Percentiles rank a stretch among this genome's conserved stretches.
These are phyloP conservation scores for Boletus pseudo-olivaceus DNA, from an alignment of 768 basidiomycete species.

Conservation along the genomic window DNA sequence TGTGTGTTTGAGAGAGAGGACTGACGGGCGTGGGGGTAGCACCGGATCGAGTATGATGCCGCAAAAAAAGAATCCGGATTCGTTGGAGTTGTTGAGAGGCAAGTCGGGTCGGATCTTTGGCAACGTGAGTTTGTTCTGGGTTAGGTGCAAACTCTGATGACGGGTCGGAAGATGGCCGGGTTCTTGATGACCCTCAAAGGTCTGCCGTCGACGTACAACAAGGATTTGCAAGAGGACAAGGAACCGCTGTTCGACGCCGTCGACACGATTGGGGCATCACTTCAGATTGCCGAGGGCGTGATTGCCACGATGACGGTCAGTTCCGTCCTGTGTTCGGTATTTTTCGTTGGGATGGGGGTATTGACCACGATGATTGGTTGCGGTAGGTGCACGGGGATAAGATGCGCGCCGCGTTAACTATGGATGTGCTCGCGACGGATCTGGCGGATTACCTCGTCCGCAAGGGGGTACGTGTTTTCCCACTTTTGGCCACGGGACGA, in stretches of 20 bases:
- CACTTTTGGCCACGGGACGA: not conserved
- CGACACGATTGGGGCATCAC: constrained; percentile 81
- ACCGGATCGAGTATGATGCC: constrained; percentile 99
- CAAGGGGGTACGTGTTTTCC: constrained; percentile 73
- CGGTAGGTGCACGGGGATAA: constrained; percentile 79
- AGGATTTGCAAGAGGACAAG: constrained; percentile 98
- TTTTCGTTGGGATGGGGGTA: not conserved
- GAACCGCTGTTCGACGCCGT: constrained; percentile 95
- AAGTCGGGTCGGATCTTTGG: constrained; percentile 95
- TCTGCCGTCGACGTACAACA: constrained; percentile 98
- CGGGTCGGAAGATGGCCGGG: constrained; percentile 67
- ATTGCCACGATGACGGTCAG: constrained; percentile 83
- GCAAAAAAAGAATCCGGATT: constrained; percentile 99
- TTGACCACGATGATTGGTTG: not conserved
- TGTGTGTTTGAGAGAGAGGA: not conserved
- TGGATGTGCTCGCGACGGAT: constrained; percentile 99
- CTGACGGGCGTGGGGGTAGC: constrained; percentile 38
- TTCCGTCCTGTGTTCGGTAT: constrained; percentile 1
- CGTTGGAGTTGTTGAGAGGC: constrained; percentile 90
- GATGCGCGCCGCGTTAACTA: constrained; percentile 89
- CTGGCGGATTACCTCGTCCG: constrained; percentile 97
- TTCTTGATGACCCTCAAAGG: constrained; percentile 98
- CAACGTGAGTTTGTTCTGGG: constrained; percentile 39
- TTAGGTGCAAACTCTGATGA: not conserved
- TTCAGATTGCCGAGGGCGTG: constrained; percentile 93